phyloP scores from a whole-genome alignment of 257 asterid species.

The Gynochthodes officinalis region DNA sequence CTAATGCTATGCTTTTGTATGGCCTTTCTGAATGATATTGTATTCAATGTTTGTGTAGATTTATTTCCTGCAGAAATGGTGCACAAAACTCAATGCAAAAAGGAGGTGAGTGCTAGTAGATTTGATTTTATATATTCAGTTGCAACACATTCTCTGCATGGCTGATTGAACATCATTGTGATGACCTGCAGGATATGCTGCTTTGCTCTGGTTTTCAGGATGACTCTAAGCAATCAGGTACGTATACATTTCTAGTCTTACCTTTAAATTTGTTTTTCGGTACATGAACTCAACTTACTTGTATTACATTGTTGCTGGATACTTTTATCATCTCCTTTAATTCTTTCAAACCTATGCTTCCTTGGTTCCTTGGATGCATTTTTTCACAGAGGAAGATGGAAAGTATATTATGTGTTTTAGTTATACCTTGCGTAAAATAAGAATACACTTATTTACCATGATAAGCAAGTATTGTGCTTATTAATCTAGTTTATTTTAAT shows the following conservation, averaged over 20 bases:
- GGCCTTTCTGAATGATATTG: constrained; percentile 5
- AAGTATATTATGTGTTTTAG: background rate
- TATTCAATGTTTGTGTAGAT: constrained; percentile 29
- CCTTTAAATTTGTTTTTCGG: background rate
- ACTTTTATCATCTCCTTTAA: background rate
- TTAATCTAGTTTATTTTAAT: background rate
- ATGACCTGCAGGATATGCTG: constrained; percentile 56
- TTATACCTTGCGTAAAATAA: background rate
- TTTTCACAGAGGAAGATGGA: background rate
- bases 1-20: background rate
- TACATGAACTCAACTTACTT: background rate
- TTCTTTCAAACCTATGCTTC: background rate
- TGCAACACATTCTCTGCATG: constrained; percentile 7
- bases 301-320: background rate
- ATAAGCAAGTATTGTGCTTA: background rate
- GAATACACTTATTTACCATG: background rate
- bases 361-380: background rate
- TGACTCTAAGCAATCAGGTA: constrained; percentile 70
- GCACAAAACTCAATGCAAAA: constrained; percentile 43
- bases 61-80: constrained; percentile 55
- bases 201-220: constrained; percentile 55
- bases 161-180: constrained; percentile 6
- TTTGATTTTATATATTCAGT: constrained; percentile 9
- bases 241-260: constrained; percentile 2
- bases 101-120: constrained; percentile 39